Evolutionary conservation across 139 green algal species (phyloP).

Genomic region (Astrephomene gubernaculifera): DNA sequence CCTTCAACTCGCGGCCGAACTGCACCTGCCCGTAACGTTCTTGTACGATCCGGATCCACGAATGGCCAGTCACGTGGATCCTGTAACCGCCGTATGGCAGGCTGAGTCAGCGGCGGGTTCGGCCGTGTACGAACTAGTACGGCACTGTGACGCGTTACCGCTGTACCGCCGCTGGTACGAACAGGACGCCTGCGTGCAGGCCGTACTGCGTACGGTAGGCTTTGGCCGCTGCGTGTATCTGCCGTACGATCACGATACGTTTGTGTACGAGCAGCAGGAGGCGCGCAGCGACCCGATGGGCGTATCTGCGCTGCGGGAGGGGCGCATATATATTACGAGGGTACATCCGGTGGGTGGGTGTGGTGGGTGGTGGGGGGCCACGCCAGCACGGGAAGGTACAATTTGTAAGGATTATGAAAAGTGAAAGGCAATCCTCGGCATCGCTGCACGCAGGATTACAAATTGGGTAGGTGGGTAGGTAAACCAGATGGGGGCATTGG

Average conservation of each 20-base stretch:
- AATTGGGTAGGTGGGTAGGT: no score
- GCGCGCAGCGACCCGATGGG: neutral
- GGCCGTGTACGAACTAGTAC: no score
- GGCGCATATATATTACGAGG: neutral
- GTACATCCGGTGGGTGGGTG: neutral
- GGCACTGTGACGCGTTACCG: neutral
- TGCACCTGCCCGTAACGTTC: neutral
- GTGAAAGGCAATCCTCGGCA: no score
- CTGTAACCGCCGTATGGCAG: neutral
- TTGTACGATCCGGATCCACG: conserved; percentile 6
- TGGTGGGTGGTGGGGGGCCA: no score
- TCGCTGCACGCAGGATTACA: no score
- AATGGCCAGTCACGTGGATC: neutral
- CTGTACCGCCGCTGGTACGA: neutral
- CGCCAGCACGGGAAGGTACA: no score
- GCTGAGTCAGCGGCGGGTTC: neutral
- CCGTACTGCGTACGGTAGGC: neutral
- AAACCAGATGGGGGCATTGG: neutral
- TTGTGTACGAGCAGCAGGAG: neutral
- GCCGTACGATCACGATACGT: neutral
- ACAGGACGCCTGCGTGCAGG: neutral
- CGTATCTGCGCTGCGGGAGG: neutral
- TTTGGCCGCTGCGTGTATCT: neutral
- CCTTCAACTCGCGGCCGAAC: neutral
- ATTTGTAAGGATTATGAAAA: no score